A percentile compares a stretch with the other conserved stretches of the same genome.
Evolutionary conservation across 2,329 filamentous ascomycete genomes (phyloP).

Genomic region (Ophiosphaerella herpotricha): DNA sequence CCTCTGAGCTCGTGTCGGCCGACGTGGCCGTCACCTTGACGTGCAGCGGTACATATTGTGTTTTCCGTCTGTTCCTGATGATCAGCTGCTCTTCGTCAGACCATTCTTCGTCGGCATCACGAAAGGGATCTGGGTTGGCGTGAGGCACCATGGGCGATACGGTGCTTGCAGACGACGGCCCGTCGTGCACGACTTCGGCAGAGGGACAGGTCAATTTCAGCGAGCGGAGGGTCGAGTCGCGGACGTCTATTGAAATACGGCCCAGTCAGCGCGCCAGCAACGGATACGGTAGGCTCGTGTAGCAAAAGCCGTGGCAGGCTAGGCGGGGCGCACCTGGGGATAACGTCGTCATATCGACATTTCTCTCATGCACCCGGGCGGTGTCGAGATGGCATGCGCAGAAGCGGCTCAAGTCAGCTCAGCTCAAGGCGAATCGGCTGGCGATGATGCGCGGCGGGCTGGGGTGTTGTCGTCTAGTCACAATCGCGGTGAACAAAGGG

Average conservation of each 20-base stretch:
- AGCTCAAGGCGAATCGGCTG: not conserved
- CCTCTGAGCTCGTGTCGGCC: constrained; percentile 32
- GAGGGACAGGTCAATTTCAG: constrained; percentile 45
- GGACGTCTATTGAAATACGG: constrained; percentile 37
- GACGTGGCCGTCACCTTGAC: constrained; percentile 27
- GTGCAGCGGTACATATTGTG: constrained; percentile 35
- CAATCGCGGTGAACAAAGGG: too few relatives aligned
- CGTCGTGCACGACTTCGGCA: constrained; percentile 36
- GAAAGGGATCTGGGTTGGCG: constrained; percentile 33
- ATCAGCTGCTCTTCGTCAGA: constrained; percentile 45
- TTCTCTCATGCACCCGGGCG: constrained; percentile 6
- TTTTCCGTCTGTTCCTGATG: constrained; percentile 33
- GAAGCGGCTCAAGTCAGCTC: not conserved
- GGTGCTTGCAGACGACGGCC: constrained; percentile 18
- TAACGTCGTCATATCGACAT: constrained; percentile 30
- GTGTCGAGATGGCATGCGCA: not conserved
- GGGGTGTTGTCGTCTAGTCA: not conserved
- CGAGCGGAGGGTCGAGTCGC: constrained; percentile 42
- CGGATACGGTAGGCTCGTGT: constrained; percentile 1
- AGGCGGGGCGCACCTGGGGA: constrained; percentile 26
- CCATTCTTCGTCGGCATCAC: constrained; percentile 41
- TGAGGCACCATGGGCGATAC: constrained; percentile 22
- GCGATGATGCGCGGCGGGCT: not conserved
- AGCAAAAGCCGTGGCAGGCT: constrained; percentile 1
- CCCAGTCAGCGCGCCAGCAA: constrained; percentile 24